Conservation (phyloP, 257 asterid species). For the Coffea canephora region DNA sequence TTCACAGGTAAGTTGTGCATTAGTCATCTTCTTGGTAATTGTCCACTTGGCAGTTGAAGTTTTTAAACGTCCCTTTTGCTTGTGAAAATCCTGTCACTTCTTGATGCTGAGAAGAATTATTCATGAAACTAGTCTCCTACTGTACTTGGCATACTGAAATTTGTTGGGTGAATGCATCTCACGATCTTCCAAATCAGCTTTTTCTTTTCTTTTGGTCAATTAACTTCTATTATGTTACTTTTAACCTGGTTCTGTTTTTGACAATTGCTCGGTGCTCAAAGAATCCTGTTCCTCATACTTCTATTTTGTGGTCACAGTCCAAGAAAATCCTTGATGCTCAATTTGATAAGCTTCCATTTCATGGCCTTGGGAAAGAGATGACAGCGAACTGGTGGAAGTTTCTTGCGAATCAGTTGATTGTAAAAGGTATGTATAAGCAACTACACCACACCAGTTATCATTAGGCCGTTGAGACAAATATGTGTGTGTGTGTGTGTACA, state of each 20-base stretch:
- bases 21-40: conserved; percentile 6
- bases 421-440: conserved; percentile 50
- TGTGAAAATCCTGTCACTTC: not conserved
- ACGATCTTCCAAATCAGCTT: not conserved
- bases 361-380: conserved; percentile 85
- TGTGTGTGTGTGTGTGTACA: too few relatives aligned
- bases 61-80: not conserved
- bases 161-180: not conserved
- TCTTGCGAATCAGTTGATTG: conserved; percentile 70
- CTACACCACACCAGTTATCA: not conserved
- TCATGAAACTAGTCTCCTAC: not conserved
- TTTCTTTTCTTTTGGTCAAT: not conserved
- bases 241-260: not conserved
- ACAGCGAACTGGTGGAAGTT: conserved; percentile 96
- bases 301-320: conserved; percentile 48
- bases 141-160: not conserved
- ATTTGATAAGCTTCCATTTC: conserved; percentile 85
- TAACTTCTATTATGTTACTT: not conserved
- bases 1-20: conserved; percentile 62
- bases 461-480: not conserved
- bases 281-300: not conserved
- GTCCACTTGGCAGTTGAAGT: conserved; percentile 8
- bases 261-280: conserved; percentile 5
- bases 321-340: conserved; percentile 72
- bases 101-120: not conserved